phyloP scores from a whole-genome alignment of 176 grass and related monocot species.

The Canna indica region DNA sequence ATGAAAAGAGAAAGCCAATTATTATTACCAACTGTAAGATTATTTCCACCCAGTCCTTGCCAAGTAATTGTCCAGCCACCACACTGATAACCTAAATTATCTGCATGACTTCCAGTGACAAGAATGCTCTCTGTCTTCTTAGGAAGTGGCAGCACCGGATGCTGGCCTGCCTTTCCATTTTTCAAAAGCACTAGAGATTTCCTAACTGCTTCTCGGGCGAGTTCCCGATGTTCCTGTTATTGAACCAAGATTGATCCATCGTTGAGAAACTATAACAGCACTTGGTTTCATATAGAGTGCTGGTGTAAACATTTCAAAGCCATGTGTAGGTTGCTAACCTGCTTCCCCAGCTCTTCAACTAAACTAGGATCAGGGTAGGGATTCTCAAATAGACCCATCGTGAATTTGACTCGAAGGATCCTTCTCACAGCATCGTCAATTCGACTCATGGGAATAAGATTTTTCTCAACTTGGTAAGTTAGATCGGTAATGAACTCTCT shows the following conservation, averaged over 20 bases:
- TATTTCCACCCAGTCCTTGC: constrained; percentile 55
- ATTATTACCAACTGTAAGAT: constrained; percentile 33
- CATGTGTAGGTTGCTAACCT: constrained; percentile 15
- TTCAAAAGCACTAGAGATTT: constrained; percentile 69
- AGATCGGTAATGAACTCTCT: constrained; percentile 47
- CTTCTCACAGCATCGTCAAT: constrained; percentile 57
- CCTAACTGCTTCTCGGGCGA: constrained; percentile 60
- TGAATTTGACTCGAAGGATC: constrained; percentile 75
- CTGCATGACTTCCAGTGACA: constrained; percentile 50
- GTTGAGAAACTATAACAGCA: neutral
- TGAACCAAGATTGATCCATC: neutral
- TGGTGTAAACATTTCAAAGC: neutral
- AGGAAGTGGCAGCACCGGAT: constrained; percentile 36
- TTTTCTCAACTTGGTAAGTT: constrained; percentile 45
- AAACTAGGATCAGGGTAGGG: constrained; percentile 45
- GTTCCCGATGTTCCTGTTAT: constrained; percentile 46
- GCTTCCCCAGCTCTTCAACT: constrained; percentile 38
- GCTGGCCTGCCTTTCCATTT: constrained; percentile 35
- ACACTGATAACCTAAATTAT: constrained; percentile 55
- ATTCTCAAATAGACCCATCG: constrained; percentile 61
- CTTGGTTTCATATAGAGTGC: too few relatives aligned
- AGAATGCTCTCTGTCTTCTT: constrained; percentile 61
- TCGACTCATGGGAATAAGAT: constrained; percentile 63
- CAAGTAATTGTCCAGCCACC: constrained; percentile 71
- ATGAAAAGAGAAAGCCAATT: too few relatives aligned